These are phyloP conservation scores for Cryptosporidium sp. DNA, from an alignment of 169 alveolate species.

Conservation along the genomic window DNA sequence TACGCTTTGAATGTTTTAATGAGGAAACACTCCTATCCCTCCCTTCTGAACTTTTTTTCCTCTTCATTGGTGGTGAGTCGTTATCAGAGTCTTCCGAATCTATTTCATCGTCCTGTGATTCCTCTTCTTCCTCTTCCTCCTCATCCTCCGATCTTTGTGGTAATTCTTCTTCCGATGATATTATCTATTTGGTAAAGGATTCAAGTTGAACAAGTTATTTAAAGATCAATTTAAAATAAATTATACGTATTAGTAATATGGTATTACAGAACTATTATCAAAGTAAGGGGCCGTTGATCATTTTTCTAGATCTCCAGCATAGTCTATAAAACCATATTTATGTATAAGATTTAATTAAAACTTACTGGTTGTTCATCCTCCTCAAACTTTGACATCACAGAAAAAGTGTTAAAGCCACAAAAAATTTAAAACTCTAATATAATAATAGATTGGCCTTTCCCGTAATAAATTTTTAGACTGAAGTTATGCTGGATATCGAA, in stretches of 20 bases:
- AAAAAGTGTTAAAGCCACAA: not conserved
- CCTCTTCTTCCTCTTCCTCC: not conserved
- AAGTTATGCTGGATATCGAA: no score
- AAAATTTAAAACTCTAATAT: not conserved
- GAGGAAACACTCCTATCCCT: not conserved
- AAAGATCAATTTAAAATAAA: not conserved
- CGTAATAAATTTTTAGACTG: no score
- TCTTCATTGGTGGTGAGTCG: conserved; percentile 15
- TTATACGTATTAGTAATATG: not conserved
- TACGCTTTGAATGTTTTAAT: not conserved
- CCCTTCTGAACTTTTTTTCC: not conserved
- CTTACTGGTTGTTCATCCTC: conserved; percentile 26
- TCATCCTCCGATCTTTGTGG: conserved; percentile 6
- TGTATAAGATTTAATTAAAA: not conserved
- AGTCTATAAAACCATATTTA: not conserved
- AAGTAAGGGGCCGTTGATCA: no score
- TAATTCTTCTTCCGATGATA: conserved; percentile 23
- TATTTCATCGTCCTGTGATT: conserved; percentile 1
- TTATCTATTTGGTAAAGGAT: not conserved
- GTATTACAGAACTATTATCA: not conserved
- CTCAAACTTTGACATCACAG: conserved; percentile 11
- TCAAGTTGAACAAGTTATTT: not conserved
- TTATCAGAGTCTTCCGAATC: conserved; percentile 8
- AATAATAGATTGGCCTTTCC: not conserved
- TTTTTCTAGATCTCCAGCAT: not conserved